Percentiles rank a stretch among this genome's conserved stretches.
Evolutionary conservation across 2,329 filamentous ascomycete genomes (phyloP).

Genomic region (Penicillium sp.): DNA sequence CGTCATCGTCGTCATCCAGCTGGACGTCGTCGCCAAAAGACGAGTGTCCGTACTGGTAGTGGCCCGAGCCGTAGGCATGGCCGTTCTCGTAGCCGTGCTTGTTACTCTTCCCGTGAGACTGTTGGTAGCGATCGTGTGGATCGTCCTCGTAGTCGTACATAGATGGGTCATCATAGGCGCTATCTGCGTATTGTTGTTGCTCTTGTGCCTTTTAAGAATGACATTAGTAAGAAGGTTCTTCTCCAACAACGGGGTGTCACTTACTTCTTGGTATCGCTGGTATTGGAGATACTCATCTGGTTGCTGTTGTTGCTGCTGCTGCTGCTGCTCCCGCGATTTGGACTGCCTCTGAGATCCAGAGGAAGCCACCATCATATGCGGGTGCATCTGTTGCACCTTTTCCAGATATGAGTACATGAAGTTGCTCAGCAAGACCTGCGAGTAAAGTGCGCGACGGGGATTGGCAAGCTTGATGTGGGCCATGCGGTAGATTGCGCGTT

Average conservation of each 20-base stretch:
- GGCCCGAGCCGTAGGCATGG: slow-evolving; percentile 33
- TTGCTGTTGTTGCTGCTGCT: slow-evolving; percentile 27
- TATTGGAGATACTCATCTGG: slow-evolving; percentile 46
- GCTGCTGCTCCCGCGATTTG: slow-evolving; percentile 33
- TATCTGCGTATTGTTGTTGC: slow-evolving; percentile 41
- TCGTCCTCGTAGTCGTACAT: slow-evolving; percentile 53
- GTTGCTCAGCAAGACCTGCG: slow-evolving; percentile 93
- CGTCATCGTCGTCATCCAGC: slow-evolving; percentile 45
- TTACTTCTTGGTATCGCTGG: slow-evolving; percentile 48
- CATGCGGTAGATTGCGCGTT: slow-evolving; percentile 97
- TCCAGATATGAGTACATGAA: slow-evolving; percentile 99
- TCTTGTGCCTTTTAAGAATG: slow-evolving; percentile 20
- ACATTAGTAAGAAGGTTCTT: slow-evolving; percentile 5
- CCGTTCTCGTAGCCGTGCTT: slow-evolving; percentile 42
- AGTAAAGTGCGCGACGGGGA: slow-evolving; percentile 83
- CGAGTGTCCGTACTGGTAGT: slow-evolving; percentile 41
- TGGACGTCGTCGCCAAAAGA: slow-evolving; percentile 43
- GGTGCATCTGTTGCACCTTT: slow-evolving; percentile 98
- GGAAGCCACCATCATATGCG: slow-evolving; percentile 85
- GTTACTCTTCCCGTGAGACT: slow-evolving; percentile 37
- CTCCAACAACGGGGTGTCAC: slow-evolving; percentile 6
- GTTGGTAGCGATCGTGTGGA: slow-evolving; percentile 36
- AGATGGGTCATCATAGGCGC: slow-evolving; percentile 50
- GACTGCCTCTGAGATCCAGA: slow-evolving; percentile 66
- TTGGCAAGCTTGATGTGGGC: slow-evolving; percentile 99